A percentile compares a stretch with the other conserved stretches of the same genome.
These are phyloP conservation scores for Cyathus olla DNA, from an alignment of 1,284 basidiomycete genomes.

Conservation along the genomic window DNA sequence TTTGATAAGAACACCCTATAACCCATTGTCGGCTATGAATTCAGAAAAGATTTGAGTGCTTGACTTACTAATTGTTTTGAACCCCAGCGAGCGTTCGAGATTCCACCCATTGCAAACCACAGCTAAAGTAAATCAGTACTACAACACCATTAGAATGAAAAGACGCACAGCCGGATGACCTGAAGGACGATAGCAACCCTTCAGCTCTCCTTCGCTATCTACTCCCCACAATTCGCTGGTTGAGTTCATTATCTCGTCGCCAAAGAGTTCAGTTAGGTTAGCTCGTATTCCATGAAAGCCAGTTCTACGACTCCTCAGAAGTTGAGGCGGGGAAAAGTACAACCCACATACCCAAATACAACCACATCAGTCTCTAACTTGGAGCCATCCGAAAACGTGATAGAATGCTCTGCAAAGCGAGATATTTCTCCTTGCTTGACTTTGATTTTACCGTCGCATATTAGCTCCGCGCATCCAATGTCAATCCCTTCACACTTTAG, in stretches of 20 bases:
- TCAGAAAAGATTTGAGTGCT: no score
- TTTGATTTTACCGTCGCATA: conserved; percentile 27
- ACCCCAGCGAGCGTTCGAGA: conserved; percentile 9
- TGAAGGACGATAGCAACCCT: conserved; percentile 17
- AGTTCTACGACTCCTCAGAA: background rate
- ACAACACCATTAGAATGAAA: background rate
- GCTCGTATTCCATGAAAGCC: background rate
- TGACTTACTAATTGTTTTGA: conserved; percentile 20
- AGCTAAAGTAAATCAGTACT: conserved; percentile 7
- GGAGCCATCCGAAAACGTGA: conserved; percentile 32
- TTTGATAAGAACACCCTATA: no score
- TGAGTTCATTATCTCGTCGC: conserved; percentile 8
- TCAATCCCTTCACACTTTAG: background rate
- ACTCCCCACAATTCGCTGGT: conserved; percentile 19
- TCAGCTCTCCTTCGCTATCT: conserved; percentile 22
- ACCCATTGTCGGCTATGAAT: no score
- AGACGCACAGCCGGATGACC: conserved; percentile 25
- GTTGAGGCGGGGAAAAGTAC: background rate
- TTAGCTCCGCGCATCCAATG: conserved; percentile 7
- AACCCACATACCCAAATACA: background rate
- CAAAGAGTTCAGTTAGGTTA: background rate
- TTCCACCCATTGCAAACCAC: conserved; percentile 21
- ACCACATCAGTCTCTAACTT: conserved; percentile 22
- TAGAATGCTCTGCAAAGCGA: conserved; percentile 18
- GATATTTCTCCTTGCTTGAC: conserved; percentile 32